Percentiles rank a stretch among this genome's conserved stretches.
These are phyloP conservation scores for Colletotrichum sp. DNA, from an alignment of 2,329 filamentous ascomycete genomes.

Conservation along the genomic window DNA sequence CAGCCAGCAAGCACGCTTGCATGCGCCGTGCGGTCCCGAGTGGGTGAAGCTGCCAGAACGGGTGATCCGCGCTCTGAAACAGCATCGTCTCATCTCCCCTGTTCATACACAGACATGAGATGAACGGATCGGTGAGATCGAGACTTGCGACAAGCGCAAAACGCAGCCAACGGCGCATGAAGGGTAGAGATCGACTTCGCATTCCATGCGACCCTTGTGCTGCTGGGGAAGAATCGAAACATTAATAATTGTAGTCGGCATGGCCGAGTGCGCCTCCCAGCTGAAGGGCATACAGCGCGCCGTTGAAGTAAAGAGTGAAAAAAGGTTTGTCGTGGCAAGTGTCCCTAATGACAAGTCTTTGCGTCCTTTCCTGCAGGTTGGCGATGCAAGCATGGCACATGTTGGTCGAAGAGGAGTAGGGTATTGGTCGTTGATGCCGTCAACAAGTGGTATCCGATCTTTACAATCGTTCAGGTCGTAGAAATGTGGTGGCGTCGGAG, in stretches of 20 bases:
- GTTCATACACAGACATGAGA: not conserved
- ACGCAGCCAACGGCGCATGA: not conserved
- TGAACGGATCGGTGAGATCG: not conserved
- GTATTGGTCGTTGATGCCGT: conserved; percentile 7
- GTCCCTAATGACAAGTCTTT: conserved; percentile 8
- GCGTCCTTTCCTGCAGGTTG: conserved; percentile 20
- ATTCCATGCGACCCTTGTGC: conserved; percentile 7
- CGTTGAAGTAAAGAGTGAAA: not conserved
- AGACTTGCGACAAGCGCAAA: not conserved
- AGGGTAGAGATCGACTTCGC: conserved; percentile 1
- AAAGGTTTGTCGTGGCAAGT: conserved; percentile 10
- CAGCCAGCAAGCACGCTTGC: conserved; percentile 8
- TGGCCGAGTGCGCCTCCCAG: not conserved
- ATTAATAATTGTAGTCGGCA: conserved; percentile 1
- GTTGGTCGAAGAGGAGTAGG: conserved; percentile 10
- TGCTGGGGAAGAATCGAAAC: conserved; percentile 17
- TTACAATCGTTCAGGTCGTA: conserved; percentile 13
- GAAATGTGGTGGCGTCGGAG: not conserved
- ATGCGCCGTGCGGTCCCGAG: not conserved
- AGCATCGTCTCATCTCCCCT: not conserved
- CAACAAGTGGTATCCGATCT: conserved; percentile 1
- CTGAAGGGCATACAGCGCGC: not conserved
- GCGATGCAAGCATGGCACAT: conserved; percentile 15
- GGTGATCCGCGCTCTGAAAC: not conserved
- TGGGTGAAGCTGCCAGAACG: not conserved